Conservation (phyloP, 768 basidiomycete species). For the Amanita fuliginea region DNA sequence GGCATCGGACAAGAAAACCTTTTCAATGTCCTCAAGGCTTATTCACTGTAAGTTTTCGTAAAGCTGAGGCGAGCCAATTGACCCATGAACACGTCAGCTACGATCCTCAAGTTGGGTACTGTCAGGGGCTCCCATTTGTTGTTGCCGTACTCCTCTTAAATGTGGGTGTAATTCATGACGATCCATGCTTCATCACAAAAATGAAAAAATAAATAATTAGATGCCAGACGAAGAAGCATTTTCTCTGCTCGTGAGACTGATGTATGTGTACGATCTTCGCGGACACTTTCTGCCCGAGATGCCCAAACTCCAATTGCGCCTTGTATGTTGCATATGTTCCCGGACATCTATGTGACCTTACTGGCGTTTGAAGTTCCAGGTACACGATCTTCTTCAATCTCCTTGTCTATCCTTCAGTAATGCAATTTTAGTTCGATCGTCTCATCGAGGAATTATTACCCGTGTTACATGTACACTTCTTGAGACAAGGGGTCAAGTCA, state of each 20-base stretch:
- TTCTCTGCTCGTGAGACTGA: constrained; percentile 85
- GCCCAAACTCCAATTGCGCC: constrained; percentile 90
- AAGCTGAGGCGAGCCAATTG: constrained; percentile 1
- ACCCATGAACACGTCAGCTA: constrained; percentile 34
- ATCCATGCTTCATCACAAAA: neutral
- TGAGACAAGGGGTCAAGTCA: constrained; percentile 90
- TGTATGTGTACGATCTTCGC: constrained; percentile 93
- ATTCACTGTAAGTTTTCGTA: constrained; percentile 60
- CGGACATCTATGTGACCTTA: neutral
- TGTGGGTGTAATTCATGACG: constrained; percentile 30
- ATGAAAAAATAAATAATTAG: constrained; percentile 27
- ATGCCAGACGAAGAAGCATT: constrained; percentile 99
- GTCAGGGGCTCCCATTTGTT: constrained; percentile 94
- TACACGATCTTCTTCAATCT: constrained; percentile 16
- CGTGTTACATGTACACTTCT: constrained; percentile 85
- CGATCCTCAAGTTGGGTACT: constrained; percentile 92
- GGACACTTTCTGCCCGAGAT: constrained; percentile 99
- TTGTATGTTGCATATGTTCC: constrained; percentile 37
- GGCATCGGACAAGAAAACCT: constrained; percentile 96
- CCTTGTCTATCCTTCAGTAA: neutral
- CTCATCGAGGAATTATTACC: constrained; percentile 88
- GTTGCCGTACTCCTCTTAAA: constrained; percentile 90
- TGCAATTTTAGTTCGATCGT: constrained; percentile 67
- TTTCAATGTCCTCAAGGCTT: constrained; percentile 97
- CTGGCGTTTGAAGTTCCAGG: constrained; percentile 40